Conservation (phyloP, 2,329 filamentous ascomycete species). For the Neopestalotiopsis rosae region DNA sequence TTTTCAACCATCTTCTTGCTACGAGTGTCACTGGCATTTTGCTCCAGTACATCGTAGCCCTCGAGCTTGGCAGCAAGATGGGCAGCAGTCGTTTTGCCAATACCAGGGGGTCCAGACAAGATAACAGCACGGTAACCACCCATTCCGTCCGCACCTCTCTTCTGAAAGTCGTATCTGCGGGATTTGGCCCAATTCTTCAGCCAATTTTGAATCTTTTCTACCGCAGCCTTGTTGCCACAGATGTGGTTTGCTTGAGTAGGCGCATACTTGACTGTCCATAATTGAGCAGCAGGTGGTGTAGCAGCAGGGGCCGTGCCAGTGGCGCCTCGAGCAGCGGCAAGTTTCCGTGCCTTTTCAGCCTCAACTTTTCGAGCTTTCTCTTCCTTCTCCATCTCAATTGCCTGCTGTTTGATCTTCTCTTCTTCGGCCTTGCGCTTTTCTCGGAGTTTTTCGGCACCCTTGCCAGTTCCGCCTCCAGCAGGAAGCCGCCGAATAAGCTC, state of each 20-base stretch:
- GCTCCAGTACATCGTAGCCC: slow-evolving; percentile 92
- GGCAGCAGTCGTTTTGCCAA: slow-evolving; percentile 96
- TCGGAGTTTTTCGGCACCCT: slow-evolving; percentile 83
- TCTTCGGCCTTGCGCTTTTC: slow-evolving; percentile 87
- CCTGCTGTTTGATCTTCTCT: slow-evolving; percentile 79
- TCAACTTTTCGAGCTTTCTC: slow-evolving; percentile 66
- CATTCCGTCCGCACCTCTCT: slow-evolving; percentile 81
- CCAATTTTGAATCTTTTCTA: slow-evolving; percentile 91
- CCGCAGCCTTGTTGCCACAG: slow-evolving; percentile 89
- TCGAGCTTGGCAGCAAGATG: slow-evolving; percentile 93
- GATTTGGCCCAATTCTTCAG: slow-evolving; percentile 80
- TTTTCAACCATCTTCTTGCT: slow-evolving; percentile 95
- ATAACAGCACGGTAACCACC: slow-evolving; percentile 89
- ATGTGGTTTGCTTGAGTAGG: slow-evolving; percentile 85
- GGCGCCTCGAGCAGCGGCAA: slow-evolving; percentile 48
- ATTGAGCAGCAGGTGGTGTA: slow-evolving; percentile 58
- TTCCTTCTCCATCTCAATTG: slow-evolving; percentile 83
- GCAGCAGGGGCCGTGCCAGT: slow-evolving; percentile 43
- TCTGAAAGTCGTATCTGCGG: slow-evolving; percentile 81
- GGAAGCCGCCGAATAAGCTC: slow-evolving; percentile 82
- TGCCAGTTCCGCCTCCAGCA: slow-evolving; percentile 84
- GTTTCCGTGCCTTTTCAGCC: slow-evolving; percentile 59
- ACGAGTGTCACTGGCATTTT: slow-evolving; percentile 92
- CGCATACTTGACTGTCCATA: slow-evolving; percentile 97
- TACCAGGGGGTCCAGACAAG: slow-evolving; percentile 92